phyloP scores from a whole-genome alignment of 768 basidiomycete species.

The Tricholoma flavovirens region DNA sequence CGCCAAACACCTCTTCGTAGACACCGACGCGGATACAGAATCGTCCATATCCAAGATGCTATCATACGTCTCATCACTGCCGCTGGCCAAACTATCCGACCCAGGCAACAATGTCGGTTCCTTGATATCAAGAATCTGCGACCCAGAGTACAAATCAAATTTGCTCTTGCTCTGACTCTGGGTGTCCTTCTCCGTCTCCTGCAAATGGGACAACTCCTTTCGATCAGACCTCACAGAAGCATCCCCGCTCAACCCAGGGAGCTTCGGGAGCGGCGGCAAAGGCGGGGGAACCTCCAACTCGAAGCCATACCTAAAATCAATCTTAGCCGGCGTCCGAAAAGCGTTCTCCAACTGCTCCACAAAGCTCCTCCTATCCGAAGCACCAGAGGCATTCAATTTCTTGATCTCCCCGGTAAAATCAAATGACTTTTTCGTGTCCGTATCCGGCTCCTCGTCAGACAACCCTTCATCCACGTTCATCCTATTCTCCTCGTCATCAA shows the following conservation, averaged over 20 bases:
- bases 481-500: slow-evolving; percentile 39
- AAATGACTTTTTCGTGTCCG: slow-evolving; percentile 73
- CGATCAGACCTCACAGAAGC: too few relatives aligned
- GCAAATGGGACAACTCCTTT: slow-evolving; percentile 23
- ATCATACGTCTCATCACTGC: slow-evolving; percentile 21
- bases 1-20: slow-evolving; percentile 1
- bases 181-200: not conserved
- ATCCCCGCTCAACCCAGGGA: slow-evolving; percentile 19
- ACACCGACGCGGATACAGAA: not conserved
- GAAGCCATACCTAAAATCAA: slow-evolving; percentile 51
- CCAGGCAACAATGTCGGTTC: slow-evolving; percentile 35
- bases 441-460: slow-evolving; percentile 35
- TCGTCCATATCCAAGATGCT: slow-evolving; percentile 13
- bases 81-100: slow-evolving; percentile 31
- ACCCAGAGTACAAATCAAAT: slow-evolving; percentile 22
- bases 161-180: slow-evolving; percentile 4
- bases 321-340: slow-evolving; percentile 69
- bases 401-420: slow-evolving; percentile 79
- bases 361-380: slow-evolving; percentile 65
- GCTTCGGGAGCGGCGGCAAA: slow-evolving; percentile 47
- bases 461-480: slow-evolving; percentile 37
- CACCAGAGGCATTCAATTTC: slow-evolving; percentile 66
- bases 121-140: slow-evolving; percentile 27
- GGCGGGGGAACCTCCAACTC: slow-evolving; percentile 28
- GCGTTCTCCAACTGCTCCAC: slow-evolving; percentile 79